Percentiles rank a stretch among this genome's conserved stretches.
Evolutionary conservation across 495 filamentous ascomycete species (phyloP).

Genomic region (Thermothielavioides terrestris): DNA sequence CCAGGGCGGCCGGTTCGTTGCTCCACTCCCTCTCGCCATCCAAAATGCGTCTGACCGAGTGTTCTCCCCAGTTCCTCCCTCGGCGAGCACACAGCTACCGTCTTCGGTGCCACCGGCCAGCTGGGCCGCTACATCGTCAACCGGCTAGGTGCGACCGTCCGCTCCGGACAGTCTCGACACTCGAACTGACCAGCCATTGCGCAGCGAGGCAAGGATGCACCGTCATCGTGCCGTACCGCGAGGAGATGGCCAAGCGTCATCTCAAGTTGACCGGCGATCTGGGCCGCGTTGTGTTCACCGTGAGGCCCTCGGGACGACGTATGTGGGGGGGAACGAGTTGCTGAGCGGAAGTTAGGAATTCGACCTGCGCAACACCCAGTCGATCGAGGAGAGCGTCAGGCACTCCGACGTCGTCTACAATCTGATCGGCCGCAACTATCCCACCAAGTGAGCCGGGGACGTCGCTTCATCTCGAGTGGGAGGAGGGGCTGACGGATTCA

Average conservation of each 20-base stretch:
- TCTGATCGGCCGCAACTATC: conserved; percentile 83
- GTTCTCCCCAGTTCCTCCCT: conserved; percentile 23
- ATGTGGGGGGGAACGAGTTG: background rate
- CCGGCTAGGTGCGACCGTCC: conserved; percentile 61
- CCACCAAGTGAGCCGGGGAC: conserved; percentile 69
- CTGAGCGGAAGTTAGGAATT: conserved; percentile 57
- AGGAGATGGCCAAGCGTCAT: conserved; percentile 96
- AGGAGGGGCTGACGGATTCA: conserved; percentile 33
- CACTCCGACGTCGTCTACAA: conserved; percentile 98
- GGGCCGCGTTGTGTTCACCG: conserved; percentile 77
- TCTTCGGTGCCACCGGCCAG: conserved; percentile 96
- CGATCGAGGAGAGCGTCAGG: conserved; percentile 91
- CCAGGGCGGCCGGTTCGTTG: conserved; percentile 73
- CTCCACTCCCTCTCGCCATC: conserved; percentile 52
- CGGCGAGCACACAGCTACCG: conserved; percentile 85
- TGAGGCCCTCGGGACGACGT: conserved; percentile 26
- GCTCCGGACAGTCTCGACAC: conserved; percentile 14
- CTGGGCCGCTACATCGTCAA: conserved; percentile 97
- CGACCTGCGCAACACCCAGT: conserved; percentile 89
- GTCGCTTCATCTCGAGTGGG: background rate
- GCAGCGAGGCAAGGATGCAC: conserved; percentile 84
- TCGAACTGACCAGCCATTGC: conserved; percentile 15
- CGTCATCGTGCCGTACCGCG: conserved; percentile 85
- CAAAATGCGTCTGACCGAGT: conserved; percentile 32
- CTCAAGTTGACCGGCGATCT: conserved; percentile 92